Evolutionary conservation across 306 rosid species (phyloP).

Genomic region (Hippophae gyantsensis): DNA sequence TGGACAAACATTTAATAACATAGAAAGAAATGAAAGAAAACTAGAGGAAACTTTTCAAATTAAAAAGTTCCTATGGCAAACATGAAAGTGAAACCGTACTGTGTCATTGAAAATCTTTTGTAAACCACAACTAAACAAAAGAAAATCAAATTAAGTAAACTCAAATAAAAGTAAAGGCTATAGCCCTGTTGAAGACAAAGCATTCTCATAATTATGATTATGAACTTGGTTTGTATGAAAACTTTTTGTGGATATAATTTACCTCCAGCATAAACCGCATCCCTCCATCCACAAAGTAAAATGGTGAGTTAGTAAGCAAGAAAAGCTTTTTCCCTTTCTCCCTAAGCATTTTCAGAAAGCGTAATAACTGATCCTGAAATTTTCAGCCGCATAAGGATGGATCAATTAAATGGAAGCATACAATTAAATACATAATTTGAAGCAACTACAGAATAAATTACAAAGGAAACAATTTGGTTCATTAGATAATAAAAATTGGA

Average conservation of each 20-base stretch:
- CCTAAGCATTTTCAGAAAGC: slow-evolving; percentile 72
- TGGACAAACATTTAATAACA: background rate
- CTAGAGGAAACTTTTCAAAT: background rate
- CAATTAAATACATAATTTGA: no score
- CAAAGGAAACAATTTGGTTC: background rate
- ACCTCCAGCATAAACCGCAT: slow-evolving; percentile 91
- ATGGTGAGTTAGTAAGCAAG: slow-evolving; percentile 91
- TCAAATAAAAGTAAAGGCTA: slow-evolving; percentile 7
- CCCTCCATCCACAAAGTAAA: slow-evolving; percentile 87
- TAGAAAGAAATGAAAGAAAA: background rate
- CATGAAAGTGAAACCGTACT: no score
- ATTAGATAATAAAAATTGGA: slow-evolving; percentile 16
- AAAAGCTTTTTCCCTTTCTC: slow-evolving; percentile 91
- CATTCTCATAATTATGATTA: background rate
- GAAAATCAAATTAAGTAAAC: background rate
- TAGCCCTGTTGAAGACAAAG: slow-evolving; percentile 1
- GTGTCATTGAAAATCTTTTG: background rate
- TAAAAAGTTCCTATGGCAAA: background rate
- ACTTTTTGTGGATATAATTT: slow-evolving; percentile 18
- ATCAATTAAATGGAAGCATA: slow-evolving; percentile 9
- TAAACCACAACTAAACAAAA: background rate
- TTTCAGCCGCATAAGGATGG: slow-evolving; percentile 20
- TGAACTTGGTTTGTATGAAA: slow-evolving; percentile 7
- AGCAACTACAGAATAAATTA: background rate
- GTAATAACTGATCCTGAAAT: slow-evolving; percentile 58